phyloP scores from a whole-genome alignment of 495 filamentous ascomycete genomes.

The Penicillium psychrofluorescens region DNA sequence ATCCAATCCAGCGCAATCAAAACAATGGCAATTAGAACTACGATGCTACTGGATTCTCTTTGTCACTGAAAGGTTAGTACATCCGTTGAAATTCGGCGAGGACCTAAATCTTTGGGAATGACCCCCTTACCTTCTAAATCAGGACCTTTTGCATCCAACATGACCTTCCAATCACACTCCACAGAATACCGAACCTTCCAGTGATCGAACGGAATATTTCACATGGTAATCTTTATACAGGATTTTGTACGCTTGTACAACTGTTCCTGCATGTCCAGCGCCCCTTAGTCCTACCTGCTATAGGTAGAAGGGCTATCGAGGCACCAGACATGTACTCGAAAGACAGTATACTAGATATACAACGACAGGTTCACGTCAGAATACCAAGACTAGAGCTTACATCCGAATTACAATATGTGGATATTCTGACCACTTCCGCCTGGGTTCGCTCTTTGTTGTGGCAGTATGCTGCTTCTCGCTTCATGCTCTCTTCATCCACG shows the following conservation, averaged over 20 bases:
- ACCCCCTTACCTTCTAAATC: no score
- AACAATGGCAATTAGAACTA: constrained; percentile 7
- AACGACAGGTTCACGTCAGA: not conserved
- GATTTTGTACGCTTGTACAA: constrained; percentile 7
- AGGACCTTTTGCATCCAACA: constrained; percentile 16
- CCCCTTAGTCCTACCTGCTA: constrained; percentile 1
- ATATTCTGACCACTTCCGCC: constrained; percentile 11
- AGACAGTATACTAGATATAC: constrained; percentile 2
- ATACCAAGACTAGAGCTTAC: not conserved
- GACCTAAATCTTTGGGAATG: no score
- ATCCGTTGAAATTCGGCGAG: not conserved
- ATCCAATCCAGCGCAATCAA: not conserved
- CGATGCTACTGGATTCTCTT: constrained; percentile 12
- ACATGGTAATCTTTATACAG: constrained; percentile 1
- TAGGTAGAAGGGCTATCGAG: constrained; percentile 1
- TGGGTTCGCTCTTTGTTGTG: constrained; percentile 12
- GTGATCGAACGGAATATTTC: constrained; percentile 1
- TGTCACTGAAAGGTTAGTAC: constrained; percentile 11
- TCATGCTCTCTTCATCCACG: constrained; percentile 13
- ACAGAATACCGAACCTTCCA: constrained; percentile 8
- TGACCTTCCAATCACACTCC: constrained; percentile 8
- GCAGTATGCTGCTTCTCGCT: constrained; percentile 13
- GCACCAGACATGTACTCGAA: constrained; percentile 2
- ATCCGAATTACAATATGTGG: constrained; percentile 7
- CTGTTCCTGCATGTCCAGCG: constrained; percentile 6